Evolutionary conservation across 257 asterid genomes (phyloP), one percentile per base, ranked within the genome.

Genomic region (Solanum clarkiae): DNA sequence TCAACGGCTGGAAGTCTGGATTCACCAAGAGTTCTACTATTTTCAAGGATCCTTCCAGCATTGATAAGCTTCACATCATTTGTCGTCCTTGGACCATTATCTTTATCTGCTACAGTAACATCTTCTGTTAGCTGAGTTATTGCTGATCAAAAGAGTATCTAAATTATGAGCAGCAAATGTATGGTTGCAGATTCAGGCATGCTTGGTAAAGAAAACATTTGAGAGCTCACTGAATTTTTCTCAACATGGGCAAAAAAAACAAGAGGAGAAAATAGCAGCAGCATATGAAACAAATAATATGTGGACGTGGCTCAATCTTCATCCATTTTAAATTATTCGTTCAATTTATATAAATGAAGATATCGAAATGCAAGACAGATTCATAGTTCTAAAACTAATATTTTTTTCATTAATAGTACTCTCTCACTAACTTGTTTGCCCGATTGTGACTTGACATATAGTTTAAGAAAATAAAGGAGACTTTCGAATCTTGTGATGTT

Each of bases 31-130:
- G 98, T 94, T 87, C 87, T 86, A 86, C 92, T 94, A 79, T 95
- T 94, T 90, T 95, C 98, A 66, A 95, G 98, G 84, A 95, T 95
- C 90, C 83, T 94, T 87, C 98, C 98, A 0, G 96, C 97, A 59
- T 92, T 92, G 32, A 95, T 95, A 44, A 95, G 96, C 93, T 93
- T 95, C 88, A 95, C 83, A 86, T 93, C 98, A 10, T 87, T 92
- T 84, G 92, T 70, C 5, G 93, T 87, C 91, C 90, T 94, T 15
- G 98, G 98, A 56, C 97, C 93, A 63, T 92, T 91, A 82, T 88
- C 95, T 82, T 91, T 94, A 54, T 94, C 98, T 95, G 94, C 90
- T n/a, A 84, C 53, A 32, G 44, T 49, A 47, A 47, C 22, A 47
- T 49, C 60, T n/a, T 45, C 57, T 75, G n/a, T 75, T 75, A 75